phyloP scores from a whole-genome alignment of 1,139 yeast genomes.

The Barnettozyma hawaiiensis region DNA sequence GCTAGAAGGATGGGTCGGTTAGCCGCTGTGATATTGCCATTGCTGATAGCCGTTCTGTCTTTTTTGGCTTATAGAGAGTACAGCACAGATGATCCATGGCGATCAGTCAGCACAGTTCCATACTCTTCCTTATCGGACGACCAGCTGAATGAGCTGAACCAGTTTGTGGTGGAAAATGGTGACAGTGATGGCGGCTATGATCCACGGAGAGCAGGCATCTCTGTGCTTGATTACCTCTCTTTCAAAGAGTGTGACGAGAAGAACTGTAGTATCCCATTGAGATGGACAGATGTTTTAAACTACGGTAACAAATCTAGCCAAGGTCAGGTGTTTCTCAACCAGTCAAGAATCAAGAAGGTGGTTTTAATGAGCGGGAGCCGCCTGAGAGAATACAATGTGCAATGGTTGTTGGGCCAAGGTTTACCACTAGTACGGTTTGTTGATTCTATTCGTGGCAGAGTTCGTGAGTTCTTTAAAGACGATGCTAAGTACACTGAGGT shows the following conservation, averaged over 20 bases:
- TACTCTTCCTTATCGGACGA: neutral
- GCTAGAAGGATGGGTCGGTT: too few relatives aligned
- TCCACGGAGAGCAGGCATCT: conserved; percentile 11
- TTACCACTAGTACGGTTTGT: neutral
- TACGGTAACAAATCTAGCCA: conserved; percentile 13
- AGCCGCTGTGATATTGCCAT: too few relatives aligned
- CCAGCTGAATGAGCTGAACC: neutral
- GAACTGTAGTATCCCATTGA: conserved; percentile 7
- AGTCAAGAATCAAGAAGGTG: conserved; percentile 10
- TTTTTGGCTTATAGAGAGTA: neutral
- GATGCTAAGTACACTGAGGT: neutral
- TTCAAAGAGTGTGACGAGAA: neutral
- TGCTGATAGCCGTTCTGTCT: neutral
- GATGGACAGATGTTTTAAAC: conserved; percentile 11
- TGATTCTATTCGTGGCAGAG: conserved; percentile 2
- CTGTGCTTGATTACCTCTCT: conserved; percentile 9
- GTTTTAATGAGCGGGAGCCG: conserved; percentile 14
- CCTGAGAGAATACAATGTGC: conserved; percentile 9
- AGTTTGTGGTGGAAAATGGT: too few relatives aligned
- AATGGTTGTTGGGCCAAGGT: neutral
- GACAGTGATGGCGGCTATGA: conserved; percentile 10
- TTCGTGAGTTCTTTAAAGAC: conserved; percentile 5
- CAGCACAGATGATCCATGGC: neutral
- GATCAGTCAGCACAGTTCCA: conserved; percentile 2
- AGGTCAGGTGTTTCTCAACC: conserved; percentile 13